Conservation (phyloP, 2,329 filamentous ascomycete genomes). For the Cercospora citrullina region DNA sequence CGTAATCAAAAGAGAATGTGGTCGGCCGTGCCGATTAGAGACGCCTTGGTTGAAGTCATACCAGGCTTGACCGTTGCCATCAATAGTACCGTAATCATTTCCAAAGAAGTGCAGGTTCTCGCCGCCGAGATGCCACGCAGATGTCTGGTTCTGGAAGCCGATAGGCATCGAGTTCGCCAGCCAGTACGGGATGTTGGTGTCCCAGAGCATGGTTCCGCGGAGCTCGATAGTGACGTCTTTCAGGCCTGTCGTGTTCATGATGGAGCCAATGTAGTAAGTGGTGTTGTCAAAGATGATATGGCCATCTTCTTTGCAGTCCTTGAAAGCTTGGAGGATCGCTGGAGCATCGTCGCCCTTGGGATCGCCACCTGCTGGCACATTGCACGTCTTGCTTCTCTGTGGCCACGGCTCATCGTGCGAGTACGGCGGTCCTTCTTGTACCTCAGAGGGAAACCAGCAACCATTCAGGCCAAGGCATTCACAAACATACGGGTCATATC, state of each 20-base stretch:
- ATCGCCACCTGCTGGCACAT: constrained; percentile 24
- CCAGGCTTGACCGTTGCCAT: constrained; percentile 63
- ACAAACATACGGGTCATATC: constrained; percentile 32
- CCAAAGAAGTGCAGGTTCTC: constrained; percentile 54
- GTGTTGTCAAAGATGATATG: constrained; percentile 54
- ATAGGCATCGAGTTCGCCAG: constrained; percentile 53
- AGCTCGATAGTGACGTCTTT: constrained; percentile 52
- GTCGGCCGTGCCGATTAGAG: constrained; percentile 42
- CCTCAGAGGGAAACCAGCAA: constrained; percentile 30
- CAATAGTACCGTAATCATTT: constrained; percentile 54
- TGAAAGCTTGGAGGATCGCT: constrained; percentile 54
- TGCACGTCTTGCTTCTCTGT: constrained; percentile 29
- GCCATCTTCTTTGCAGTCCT: constrained; percentile 53
- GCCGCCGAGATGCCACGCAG: constrained; percentile 58
- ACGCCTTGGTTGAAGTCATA: constrained; percentile 45
- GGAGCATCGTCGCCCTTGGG: constrained; percentile 50
- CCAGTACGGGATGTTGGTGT: constrained; percentile 53
- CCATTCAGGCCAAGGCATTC: constrained; percentile 31
- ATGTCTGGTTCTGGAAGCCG: constrained; percentile 58
- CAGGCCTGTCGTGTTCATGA: constrained; percentile 44
- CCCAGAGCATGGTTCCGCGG: constrained; percentile 50
- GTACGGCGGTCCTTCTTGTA: constrained; percentile 27
- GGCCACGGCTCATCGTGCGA: constrained; percentile 29
- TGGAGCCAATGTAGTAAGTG: constrained; percentile 41
- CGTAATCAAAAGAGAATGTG: constrained; percentile 55